phyloP scores from a whole-genome alignment of 208 protist species.

The Wallacemonas rigidus region DNA sequence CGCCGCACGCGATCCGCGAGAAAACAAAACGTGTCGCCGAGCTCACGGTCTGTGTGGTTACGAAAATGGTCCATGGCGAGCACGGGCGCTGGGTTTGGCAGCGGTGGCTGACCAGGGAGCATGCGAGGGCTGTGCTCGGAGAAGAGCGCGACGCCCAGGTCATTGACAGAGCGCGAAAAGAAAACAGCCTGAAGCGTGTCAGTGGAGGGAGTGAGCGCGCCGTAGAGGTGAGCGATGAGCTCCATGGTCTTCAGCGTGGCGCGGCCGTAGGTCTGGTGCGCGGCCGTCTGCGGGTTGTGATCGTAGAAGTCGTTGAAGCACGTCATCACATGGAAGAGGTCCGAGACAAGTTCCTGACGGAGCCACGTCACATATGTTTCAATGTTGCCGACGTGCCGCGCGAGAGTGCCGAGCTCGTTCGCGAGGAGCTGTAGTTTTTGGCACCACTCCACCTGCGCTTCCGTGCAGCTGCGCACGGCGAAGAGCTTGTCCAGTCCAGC shows the following conservation, averaged over 20 bases:
- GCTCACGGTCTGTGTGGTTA: slow-evolving; percentile 50
- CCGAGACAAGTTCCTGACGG: slow-evolving; percentile 71
- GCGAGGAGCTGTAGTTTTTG: slow-evolving; percentile 65
- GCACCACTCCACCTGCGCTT: slow-evolving; percentile 85
- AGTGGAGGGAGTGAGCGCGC: slow-evolving; percentile 61
- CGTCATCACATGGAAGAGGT: slow-evolving; percentile 78
- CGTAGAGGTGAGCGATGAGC: slow-evolving; percentile 74
- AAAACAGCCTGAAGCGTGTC: slow-evolving; percentile 75
- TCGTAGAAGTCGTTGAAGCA: slow-evolving; percentile 85
- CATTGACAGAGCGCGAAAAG: slow-evolving; percentile 69
- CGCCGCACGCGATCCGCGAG: slow-evolving; percentile 68
- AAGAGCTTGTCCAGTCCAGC: slow-evolving; percentile 76
- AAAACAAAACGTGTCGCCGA: slow-evolving; percentile 65
- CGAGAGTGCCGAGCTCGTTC: slow-evolving; percentile 58
- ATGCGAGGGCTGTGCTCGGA: slow-evolving; percentile 69
- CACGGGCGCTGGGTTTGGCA: slow-evolving; percentile 32
- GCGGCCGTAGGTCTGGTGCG: slow-evolving; percentile 66
- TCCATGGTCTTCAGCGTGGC: slow-evolving; percentile 79
- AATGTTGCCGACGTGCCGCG: slow-evolving; percentile 58
- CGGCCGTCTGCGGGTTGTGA: slow-evolving; percentile 46
- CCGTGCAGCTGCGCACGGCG: slow-evolving; percentile 62
- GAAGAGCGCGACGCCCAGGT: slow-evolving; percentile 69
- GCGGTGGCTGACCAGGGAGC: slow-evolving; percentile 52
- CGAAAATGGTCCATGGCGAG: slow-evolving; percentile 77
- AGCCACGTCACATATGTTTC: slow-evolving; percentile 76